Evolutionary conservation across 805 yeast species (phyloP), one percentile per base, ranked within the genome.

Genomic region (Zygosaccharomyces pseudorouxii): DNA sequence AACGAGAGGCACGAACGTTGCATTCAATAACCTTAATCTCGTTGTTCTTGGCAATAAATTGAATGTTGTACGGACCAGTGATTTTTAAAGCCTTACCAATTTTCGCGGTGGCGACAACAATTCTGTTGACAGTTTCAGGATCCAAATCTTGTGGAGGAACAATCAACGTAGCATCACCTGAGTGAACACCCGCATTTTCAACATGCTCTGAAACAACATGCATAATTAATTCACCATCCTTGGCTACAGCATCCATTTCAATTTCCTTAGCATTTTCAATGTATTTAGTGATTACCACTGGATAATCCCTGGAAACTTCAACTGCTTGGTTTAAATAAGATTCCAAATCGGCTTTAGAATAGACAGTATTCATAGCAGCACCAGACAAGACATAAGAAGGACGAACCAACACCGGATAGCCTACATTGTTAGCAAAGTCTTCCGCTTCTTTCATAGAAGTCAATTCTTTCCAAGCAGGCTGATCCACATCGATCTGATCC

Each of bases 181-280:
- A 92, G 72, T 92, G 99, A 38, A 92, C 97, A 80, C 99, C 99
- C 23, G 99, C 99, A 66, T 92, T 92, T 74, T 92, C 99, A 57
- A 93, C 97, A 69, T 92, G 99, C 72, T 93, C 98, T 48, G 97
- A 89, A 50, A 92, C 97, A 66, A 89, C 98, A 69, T 92, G 98
- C 89, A 92, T 88, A 59, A 93, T 79, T 72, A 92, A 77, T 70
- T 89, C 81, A 71, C 99, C 99, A 63, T 92, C 87, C 68, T 80
- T 80, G 37, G 99, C 98, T 64, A 92, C 98, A 42, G 97, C 98
- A 68, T 92, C 99, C 93, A 92, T 90, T 72, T 92, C 99, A 63
- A 92, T 92, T 74, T 92, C 99, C 75, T 92, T 88, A 38, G 98
- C 97, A 55, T 88, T 84, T 74, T 92, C 97, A 62, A 93, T 89